Evolutionary conservation across 169 alveolate genomes (phyloP).

Genomic region (Plasmodium reichenowi): DNA sequence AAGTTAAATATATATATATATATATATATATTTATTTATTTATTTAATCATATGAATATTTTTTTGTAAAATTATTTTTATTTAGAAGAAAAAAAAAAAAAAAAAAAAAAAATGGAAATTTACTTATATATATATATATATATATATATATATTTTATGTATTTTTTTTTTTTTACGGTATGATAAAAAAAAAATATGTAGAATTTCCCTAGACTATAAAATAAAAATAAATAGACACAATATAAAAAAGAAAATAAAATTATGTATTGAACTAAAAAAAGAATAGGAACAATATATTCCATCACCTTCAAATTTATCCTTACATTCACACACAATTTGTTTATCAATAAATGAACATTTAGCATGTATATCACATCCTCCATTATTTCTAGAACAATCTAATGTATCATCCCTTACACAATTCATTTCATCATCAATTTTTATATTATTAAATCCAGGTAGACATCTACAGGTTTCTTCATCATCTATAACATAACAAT

Average conservation of each 20-base stretch:
- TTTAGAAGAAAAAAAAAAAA: background rate
- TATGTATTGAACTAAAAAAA: conserved; percentile 32
- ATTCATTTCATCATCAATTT: conserved; percentile 4
- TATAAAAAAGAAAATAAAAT: conserved; percentile 26
- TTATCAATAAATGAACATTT: conserved; percentile 16
- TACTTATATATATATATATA: background rate
- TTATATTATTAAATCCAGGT: conserved; percentile 43
- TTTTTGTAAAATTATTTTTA: no score
- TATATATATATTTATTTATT: no score
- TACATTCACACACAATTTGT: conserved; percentile 62
- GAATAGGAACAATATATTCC: conserved; percentile 45
- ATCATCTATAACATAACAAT: conserved; percentile 47
- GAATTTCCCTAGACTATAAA: no score
- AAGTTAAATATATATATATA: no score
- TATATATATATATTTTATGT: background rate
- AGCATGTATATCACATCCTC: conserved; percentile 62
- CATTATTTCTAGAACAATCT: conserved; percentile 37
- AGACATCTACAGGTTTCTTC: conserved; percentile 54
- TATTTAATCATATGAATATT: no score
- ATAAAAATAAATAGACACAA: background rate
- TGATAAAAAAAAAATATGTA: no score
- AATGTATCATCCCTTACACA: conserved; percentile 29
- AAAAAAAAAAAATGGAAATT: background rate
- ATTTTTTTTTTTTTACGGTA: background rate
- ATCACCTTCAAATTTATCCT: conserved; percentile 40